Base-by-base conservation (phyloP, 352 stramenopile species). In the Phytophthora tentaculata region DNA sequence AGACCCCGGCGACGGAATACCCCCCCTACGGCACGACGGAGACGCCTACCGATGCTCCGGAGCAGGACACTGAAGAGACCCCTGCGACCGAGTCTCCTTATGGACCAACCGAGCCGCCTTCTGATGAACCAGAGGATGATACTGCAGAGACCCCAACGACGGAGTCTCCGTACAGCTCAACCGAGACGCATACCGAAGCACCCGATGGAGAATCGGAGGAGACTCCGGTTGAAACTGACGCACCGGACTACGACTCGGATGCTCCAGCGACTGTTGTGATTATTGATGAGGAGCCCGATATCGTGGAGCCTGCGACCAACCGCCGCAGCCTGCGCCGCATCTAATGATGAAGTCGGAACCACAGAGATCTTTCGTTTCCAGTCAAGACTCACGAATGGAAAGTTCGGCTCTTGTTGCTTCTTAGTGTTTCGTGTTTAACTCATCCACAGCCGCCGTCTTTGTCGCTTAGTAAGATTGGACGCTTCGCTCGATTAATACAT, bases 381-480 rank as follows among this genome's bases (percentile, higher is more conserved):
- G 28, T 35, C 24, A 8, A 47, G 6, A n/a, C 35, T 45, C 19
- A 19, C 17, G 44, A 37, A 13, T 39, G 45, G 43, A 29, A 52
- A 37, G 13, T 35, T 20, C 32, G 32, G 23, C 32, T 41, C 39
- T 58, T 56, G 50, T 56, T 55, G 51, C 48, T 60, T 14, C 32
- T 50, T 64, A 47, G 59, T 44, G 64, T 67, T 68, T 73, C 58
- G 9, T 73, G 59, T 73, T 73, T 57, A 24, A 50, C 60, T n/a
- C 54, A 54, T 43, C 16, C 48, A 32, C 17, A 44, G 53, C 47
- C 50, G 56, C 35, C 14, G 35, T 43, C n/a, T n/a, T n/a, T n/a
- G n/a, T n/a, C n/a, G n/a, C n/a, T n/a, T n/a, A n/a, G n/a, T n/a
- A n/a, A n/a, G n/a, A n/a, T n/a, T n/a, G n/a, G n/a, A n/a, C n/a